phyloP scores from a whole-genome alignment of 176 grass and related monocot species.

The Microstegium vimineum region DNA sequence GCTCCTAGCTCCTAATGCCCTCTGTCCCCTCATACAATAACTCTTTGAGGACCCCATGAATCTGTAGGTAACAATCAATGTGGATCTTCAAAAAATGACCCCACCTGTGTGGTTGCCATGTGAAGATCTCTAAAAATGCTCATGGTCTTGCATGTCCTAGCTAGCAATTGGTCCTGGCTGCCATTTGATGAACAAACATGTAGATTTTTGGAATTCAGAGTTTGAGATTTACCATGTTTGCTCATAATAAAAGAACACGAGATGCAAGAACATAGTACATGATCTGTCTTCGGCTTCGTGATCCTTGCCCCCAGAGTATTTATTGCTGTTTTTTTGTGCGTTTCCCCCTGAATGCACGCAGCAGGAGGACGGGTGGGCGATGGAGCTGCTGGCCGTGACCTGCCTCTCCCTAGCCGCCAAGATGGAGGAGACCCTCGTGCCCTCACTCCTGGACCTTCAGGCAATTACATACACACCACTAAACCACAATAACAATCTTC shows the following conservation, averaged over 20 bases:
- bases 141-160: neutral
- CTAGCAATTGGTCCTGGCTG: too few relatives aligned
- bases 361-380: slow-evolving; percentile 86
- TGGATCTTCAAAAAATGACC: neutral
- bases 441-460: slow-evolving; percentile 85
- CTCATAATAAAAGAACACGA: slow-evolving; percentile 27
- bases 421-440: slow-evolving; percentile 90
- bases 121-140: slow-evolving; percentile 23
- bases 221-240: neutral
- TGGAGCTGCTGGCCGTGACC: slow-evolving; percentile 90
- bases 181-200: too few relatives aligned
- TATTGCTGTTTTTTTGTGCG: slow-evolving; percentile 31
- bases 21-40: neutral
- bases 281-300: slow-evolving; percentile 32
- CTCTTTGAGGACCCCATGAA: neutral
- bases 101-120: neutral
- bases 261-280: slow-evolving; percentile 20
- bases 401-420: slow-evolving; percentile 95
- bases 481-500: too few relatives aligned
- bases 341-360: slow-evolving; percentile 27
- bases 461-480: too few relatives aligned
- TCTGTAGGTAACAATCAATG: slow-evolving; percentile 14
- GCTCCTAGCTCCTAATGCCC: neutral
- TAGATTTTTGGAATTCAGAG: slow-evolving; percentile 8
- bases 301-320: slow-evolving; percentile 43